phyloP scores from a whole-genome alignment of 1,139 yeast species.

The Lodderomyces margitis region DNA sequence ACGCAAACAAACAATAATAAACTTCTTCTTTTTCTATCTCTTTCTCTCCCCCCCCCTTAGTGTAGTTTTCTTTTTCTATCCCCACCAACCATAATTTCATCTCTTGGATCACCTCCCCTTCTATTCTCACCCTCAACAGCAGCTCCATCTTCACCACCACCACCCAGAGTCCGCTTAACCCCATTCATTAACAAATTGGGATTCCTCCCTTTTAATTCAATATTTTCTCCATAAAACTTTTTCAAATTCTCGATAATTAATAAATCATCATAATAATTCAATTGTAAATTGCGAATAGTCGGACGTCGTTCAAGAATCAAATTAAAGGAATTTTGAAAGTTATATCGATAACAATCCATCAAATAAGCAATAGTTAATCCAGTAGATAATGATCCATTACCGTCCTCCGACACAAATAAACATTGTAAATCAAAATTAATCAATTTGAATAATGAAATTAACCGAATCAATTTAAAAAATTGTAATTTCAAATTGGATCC shows the following conservation, averaged over 20 bases:
- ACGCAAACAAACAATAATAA: no score
- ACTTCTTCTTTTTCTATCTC: neutral
- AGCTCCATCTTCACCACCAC: slow-evolving; percentile 18
- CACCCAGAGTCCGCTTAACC: slow-evolving; percentile 31
- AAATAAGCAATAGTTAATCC: slow-evolving; percentile 38
- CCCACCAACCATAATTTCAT: slow-evolving; percentile 16
- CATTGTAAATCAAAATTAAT: slow-evolving; percentile 35
- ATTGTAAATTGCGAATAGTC: slow-evolving; percentile 23
- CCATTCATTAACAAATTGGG: slow-evolving; percentile 33
- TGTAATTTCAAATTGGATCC: slow-evolving; percentile 39
- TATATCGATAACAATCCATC: slow-evolving; percentile 43
- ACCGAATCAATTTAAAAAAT: slow-evolving; percentile 38
- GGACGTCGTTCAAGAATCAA: slow-evolving; percentile 20
- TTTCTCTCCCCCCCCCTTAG: slow-evolving; percentile 1
- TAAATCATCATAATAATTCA: slow-evolving; percentile 42
- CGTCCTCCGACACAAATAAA: slow-evolving; percentile 36
- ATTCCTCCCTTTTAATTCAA: slow-evolving; percentile 26
- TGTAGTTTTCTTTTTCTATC: slow-evolving; percentile 18
- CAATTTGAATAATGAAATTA: slow-evolving; percentile 35
- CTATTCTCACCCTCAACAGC: slow-evolving; percentile 10
- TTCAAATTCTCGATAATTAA: slow-evolving; percentile 40
- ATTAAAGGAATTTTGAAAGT: slow-evolving; percentile 30
- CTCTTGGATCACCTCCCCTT: slow-evolving; percentile 5
- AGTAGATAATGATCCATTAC: slow-evolving; percentile 29
- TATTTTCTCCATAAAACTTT: slow-evolving; percentile 38